These are phyloP conservation scores for Hirschfeldia incana DNA, from an alignment of 345 rosid species.

Conservation along the genomic window DNA sequence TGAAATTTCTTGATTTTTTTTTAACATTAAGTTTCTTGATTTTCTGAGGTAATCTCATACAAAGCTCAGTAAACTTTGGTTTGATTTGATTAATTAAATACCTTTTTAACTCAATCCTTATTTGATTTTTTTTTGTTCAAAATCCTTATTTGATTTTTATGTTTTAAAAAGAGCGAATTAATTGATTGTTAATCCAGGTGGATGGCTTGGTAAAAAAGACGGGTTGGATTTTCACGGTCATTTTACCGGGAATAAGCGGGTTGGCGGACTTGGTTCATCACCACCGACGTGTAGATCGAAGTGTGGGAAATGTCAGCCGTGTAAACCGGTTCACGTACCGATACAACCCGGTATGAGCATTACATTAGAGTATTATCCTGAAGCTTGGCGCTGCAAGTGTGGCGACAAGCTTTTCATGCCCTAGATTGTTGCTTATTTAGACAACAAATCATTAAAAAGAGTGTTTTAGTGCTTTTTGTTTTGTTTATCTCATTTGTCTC, in stretches of 20 bases:
- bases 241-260: slow-evolving; percentile 45
- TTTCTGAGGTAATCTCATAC: neutral
- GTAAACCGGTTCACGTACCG: slow-evolving; percentile 86
- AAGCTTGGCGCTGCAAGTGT: slow-evolving; percentile 99
- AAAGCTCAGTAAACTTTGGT: neutral
- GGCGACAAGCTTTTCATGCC: slow-evolving; percentile 82
- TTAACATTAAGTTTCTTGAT: neutral
- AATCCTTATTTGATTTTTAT: too few species aligned
- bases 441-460: slow-evolving; percentile 4
- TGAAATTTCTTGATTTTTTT: neutral
- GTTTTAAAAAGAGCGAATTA: slow-evolving; percentile 6
- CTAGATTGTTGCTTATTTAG: slow-evolving; percentile 22
- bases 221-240: slow-evolving; percentile 35
- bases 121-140: too few species aligned
- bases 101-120: too few species aligned
- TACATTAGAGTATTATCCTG: slow-evolving; percentile 92
- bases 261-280: slow-evolving; percentile 67
- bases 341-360: slow-evolving; percentile 67
- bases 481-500: neutral
- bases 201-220: slow-evolving; percentile 36
- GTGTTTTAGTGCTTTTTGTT: slow-evolving; percentile 23
- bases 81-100: neutral
- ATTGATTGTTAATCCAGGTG: slow-evolving; percentile 35
- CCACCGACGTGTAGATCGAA: slow-evolving; percentile 90
- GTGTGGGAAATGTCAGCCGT: slow-evolving; percentile 83